A percentile compares a stretch with the other conserved stretches of the same genome.
Conservation (phyloP, 2,329 filamentous ascomycete genomes). For the Elsinoe ampelina region DNA sequence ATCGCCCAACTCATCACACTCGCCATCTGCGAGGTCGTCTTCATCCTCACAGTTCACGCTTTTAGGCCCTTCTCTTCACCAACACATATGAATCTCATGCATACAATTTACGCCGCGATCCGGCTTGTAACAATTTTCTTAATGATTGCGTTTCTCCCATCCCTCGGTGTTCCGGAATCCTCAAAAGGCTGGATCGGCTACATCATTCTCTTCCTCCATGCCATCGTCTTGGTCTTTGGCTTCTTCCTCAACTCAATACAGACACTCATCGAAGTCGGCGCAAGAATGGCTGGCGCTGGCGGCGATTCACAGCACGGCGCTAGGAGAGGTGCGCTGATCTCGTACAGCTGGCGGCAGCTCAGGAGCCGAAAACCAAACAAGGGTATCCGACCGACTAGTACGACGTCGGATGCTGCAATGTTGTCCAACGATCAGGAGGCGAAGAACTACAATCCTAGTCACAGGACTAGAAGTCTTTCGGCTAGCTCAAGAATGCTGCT, state of each 20-base stretch:
- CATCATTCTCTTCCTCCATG: constrained; percentile 77
- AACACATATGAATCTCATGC: constrained; percentile 96
- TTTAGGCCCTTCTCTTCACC: constrained; percentile 84
- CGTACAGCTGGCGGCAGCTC: constrained; percentile 82
- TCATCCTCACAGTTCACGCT: constrained; percentile 75
- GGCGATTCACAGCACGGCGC: constrained; percentile 47
- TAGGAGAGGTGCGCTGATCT: constrained; percentile 55
- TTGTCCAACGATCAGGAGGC: constrained; percentile 58
- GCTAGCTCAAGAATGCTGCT: constrained; percentile 54
- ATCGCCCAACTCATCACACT: constrained; percentile 88
- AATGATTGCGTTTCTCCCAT: constrained; percentile 64
- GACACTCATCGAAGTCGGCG: constrained; percentile 79
- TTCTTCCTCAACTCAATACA: constrained; percentile 90
- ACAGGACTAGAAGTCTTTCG: constrained; percentile 50
- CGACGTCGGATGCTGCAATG: constrained; percentile 75
- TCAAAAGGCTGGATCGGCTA: constrained; percentile 94
- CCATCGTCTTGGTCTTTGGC: constrained; percentile 72
- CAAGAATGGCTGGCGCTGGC: constrained; percentile 73
- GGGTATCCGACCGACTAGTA: constrained; percentile 61
- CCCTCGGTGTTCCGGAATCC: constrained; percentile 66
- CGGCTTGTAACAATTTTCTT: constrained; percentile 57
- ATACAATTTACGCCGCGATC: constrained; percentile 70
- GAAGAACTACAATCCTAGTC: constrained; percentile 48
- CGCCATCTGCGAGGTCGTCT: constrained; percentile 87
- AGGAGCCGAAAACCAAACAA: constrained; percentile 53